Base-by-base conservation (phyloP, 148 eudicot species). In the Silene conica region DNA sequence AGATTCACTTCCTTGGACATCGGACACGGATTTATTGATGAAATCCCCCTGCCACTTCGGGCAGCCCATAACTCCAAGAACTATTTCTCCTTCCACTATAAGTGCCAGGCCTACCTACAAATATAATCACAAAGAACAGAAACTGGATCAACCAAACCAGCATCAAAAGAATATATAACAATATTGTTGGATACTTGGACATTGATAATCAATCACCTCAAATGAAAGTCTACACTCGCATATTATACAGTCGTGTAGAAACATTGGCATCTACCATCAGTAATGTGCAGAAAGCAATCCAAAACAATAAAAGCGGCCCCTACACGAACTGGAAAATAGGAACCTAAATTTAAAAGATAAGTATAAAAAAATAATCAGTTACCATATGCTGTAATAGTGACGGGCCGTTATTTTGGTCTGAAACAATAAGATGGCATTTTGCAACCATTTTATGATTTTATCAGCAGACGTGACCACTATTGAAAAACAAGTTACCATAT, bases 1-100 rank as follows among this genome's bases (percentile, higher is more conserved):
- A 60, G 83, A 68, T 65, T 63, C 71, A 62, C 50, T 31, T n/a
- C 83, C 78, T 63, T 71, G 79, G 54, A 73, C 72, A 62, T 74
- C 77, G 55, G 62, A 74, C 8, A 18, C 52, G 55, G 80, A 73
- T 54, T 77, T 67, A 61, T 38, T 54, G 38, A 59, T 57, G 46
- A 69, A 45, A 46, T 77, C 78, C 31, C 81, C 91, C 71, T 74
- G 82, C 99, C 99, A 95, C 43, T 90, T 90, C 58, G 97, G 99
- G 83, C 97, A 92, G 71, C 99, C 99, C 97, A 95, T 95, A 59
- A 92, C 96, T 52, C 97, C 97, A 78, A 95, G 63, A 8, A 92
- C 99, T 77, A 90, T 82, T 77, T 92, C 81, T 63, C 96, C 99
- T 79, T 90, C 91, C 25, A 95, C 96, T 48, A 95, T 76, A 79